Percentiles rank a stretch among this genome's conserved stretches.
These are phyloP conservation scores for Halenospora varia DNA, from an alignment of 495 filamentous ascomycete species.

Conservation along the genomic window DNA sequence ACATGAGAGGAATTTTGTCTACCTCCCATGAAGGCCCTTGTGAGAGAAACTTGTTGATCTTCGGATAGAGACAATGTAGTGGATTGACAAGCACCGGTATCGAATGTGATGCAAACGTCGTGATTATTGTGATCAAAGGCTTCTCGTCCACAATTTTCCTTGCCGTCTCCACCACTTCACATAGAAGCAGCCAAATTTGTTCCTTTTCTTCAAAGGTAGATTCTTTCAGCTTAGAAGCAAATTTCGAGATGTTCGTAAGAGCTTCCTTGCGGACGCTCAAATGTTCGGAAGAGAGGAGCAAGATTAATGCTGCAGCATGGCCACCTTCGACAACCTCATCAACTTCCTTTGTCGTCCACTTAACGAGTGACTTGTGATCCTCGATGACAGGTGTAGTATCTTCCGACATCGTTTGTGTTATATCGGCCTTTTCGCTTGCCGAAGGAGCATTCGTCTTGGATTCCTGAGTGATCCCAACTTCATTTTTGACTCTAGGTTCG, in stretches of 20 bases:
- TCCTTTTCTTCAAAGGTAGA: slow-evolving; percentile 73
- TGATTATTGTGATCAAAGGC: slow-evolving; percentile 67
- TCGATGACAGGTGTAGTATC: slow-evolving; percentile 26
- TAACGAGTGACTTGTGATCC: slow-evolving; percentile 54
- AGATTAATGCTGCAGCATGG: slow-evolving; percentile 58
- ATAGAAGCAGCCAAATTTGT: slow-evolving; percentile 69
- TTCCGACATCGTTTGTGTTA: not conserved
- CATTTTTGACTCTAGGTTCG: not conserved
- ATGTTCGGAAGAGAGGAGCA: slow-evolving; percentile 71
- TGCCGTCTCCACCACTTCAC: slow-evolving; percentile 73
- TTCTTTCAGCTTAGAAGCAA: slow-evolving; percentile 60
- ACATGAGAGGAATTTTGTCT: slow-evolving; percentile 71
- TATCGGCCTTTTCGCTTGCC: slow-evolving; percentile 7
- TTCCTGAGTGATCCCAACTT: not conserved
- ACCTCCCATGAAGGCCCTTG: slow-evolving; percentile 69
- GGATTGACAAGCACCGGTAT: slow-evolving; percentile 69
- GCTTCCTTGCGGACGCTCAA: slow-evolving; percentile 73
- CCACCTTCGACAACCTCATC: slow-evolving; percentile 73
- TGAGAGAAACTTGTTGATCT: slow-evolving; percentile 80
- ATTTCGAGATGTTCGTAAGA: slow-evolving; percentile 58
- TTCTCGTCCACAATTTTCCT: slow-evolving; percentile 44
- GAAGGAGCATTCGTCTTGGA: not conserved
- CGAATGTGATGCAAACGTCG: slow-evolving; percentile 68
- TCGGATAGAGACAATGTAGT: slow-evolving; percentile 77
- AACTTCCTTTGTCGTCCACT: slow-evolving; percentile 70